A percentile compares a stretch with the other conserved stretches of the same genome.
These are phyloP conservation scores for Lojkania enalia DNA, from an alignment of 2,329 filamentous ascomycete species.

Conservation along the genomic window DNA sequence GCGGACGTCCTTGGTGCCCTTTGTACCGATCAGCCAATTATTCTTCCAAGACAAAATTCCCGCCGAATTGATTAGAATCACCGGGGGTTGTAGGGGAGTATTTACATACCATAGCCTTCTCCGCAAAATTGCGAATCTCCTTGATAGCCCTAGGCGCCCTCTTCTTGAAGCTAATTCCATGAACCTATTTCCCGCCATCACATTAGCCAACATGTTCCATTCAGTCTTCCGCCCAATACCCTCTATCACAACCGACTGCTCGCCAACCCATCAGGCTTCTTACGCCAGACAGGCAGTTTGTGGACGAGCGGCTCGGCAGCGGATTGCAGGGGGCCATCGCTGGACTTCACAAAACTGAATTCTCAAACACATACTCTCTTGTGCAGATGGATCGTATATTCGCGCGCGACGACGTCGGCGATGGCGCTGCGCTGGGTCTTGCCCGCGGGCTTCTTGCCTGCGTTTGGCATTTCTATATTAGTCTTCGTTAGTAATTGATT, in stretches of 20 bases:
- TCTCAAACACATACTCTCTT: constrained; percentile 81
- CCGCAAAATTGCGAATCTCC: constrained; percentile 96
- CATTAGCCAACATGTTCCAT: constrained; percentile 50
- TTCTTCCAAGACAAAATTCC: background rate
- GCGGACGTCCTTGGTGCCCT: constrained; percentile 97
- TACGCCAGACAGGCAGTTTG: constrained; percentile 2
- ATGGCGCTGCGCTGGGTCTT: constrained; percentile 86
- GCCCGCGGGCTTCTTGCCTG: constrained; percentile 65
- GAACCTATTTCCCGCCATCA: constrained; percentile 67
- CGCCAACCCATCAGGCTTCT: constrained; percentile 2
- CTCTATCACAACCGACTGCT: constrained; percentile 15
- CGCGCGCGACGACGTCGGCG: constrained; percentile 97
- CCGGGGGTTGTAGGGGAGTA: background rate
- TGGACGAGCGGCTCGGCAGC: background rate
- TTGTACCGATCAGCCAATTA: constrained; percentile 7
- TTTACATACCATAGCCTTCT: constrained; percentile 87
- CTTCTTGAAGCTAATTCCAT: constrained; percentile 99
- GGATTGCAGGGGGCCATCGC: constrained; percentile 51
- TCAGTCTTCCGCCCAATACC: constrained; percentile 70
- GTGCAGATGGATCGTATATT: constrained; percentile 99
- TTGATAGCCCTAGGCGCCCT: constrained; percentile 97
- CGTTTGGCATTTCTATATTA: constrained; percentile 49
- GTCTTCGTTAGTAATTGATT: too few relatives aligned
- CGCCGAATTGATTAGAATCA: background rate
- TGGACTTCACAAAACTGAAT: constrained; percentile 75